These are phyloP conservation scores for Vitis hybrid DNA, from an alignment of 177 flowering plant species.

Conservation along the genomic window DNA sequence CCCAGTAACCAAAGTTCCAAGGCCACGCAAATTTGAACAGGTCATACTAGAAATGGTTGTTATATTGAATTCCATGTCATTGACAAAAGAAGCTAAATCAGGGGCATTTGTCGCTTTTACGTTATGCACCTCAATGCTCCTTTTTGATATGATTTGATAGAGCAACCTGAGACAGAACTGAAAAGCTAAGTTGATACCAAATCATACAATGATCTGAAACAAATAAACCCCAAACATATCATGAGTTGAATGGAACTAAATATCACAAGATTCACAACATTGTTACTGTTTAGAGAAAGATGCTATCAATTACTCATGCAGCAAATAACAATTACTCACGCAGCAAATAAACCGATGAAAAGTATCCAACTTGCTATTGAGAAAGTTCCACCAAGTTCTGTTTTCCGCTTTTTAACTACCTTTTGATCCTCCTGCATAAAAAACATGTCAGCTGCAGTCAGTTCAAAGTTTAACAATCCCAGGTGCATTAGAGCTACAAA, in stretches of 20 bases:
- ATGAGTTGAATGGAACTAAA: not conserved
- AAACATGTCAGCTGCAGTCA: not conserved
- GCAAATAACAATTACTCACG: constrained; percentile 80
- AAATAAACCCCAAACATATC: not conserved
- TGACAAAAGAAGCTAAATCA: constrained; percentile 65
- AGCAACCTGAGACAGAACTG: constrained; percentile 68
- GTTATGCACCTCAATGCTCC: constrained; percentile 81
- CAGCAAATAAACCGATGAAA: constrained; percentile 82
- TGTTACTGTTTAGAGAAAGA: not conserved
- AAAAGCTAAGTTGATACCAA: constrained; percentile 23
- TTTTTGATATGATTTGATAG: constrained; percentile 73
- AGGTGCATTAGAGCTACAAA: not conserved
- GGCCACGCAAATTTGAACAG: constrained; percentile 81
- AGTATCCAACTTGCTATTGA: constrained; percentile 89
- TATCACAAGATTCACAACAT: too few relatives aligned
- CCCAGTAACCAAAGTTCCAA: constrained; percentile 61
- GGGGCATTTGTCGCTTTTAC: constrained; percentile 80
- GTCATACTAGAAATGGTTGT: constrained; percentile 92
- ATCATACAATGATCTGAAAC: constrained; percentile 7
- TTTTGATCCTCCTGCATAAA: constrained; percentile 73
- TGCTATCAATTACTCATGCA: constrained; percentile 64
- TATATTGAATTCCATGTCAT: constrained; percentile 88
- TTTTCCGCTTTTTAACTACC: constrained; percentile 78
- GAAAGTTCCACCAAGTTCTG: constrained; percentile 94
- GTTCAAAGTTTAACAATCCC: not conserved